Evolutionary conservation across 2,329 filamentous ascomycete genomes (phyloP).

Genomic region (Xylariaceae sp.): DNA sequence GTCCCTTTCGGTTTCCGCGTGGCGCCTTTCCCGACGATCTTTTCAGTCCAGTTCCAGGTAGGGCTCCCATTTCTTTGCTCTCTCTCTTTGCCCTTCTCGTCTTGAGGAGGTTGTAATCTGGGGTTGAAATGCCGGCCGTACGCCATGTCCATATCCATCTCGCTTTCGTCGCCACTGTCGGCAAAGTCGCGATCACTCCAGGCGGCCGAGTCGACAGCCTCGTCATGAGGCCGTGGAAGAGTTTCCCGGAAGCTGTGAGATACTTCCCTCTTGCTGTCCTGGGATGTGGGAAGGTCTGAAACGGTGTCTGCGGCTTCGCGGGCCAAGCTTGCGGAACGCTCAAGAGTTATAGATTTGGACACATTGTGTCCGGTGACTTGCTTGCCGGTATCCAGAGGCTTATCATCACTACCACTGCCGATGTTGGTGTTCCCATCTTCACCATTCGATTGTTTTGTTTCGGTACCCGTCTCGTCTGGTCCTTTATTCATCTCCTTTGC

Average conservation of each 20-base stretch:
- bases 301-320: constrained; percentile 55
- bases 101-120: constrained; percentile 18
- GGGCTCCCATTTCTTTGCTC: constrained; percentile 31
- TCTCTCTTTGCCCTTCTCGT: constrained; percentile 27
- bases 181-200: constrained; percentile 73
- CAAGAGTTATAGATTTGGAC: constrained; percentile 14
- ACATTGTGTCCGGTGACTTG: background rate
- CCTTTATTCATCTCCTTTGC: constrained; percentile 65
- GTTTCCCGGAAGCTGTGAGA: constrained; percentile 35
- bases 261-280: constrained; percentile 30
- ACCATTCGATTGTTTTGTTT: constrained; percentile 57
- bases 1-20: constrained; percentile 28
- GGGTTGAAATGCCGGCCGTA: constrained; percentile 33
- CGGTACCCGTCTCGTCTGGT: constrained; percentile 68
- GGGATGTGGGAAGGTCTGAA: constrained; percentile 50
- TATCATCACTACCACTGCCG: background rate
- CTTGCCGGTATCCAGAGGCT: background rate
- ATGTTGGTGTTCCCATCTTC: constrained; percentile 37
- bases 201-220: constrained; percentile 59
- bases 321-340: constrained; percentile 40
- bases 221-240: constrained; percentile 38
- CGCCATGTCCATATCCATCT: constrained; percentile 43
- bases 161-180: constrained; percentile 58
- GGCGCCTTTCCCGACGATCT: constrained; percentile 50
- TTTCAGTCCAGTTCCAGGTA: constrained; percentile 53